A percentile compares a stretch with the other conserved stretches of the same genome.
phyloP scores from a whole-genome alignment of 345 rosid species.

The Pistacia integerrima region DNA sequence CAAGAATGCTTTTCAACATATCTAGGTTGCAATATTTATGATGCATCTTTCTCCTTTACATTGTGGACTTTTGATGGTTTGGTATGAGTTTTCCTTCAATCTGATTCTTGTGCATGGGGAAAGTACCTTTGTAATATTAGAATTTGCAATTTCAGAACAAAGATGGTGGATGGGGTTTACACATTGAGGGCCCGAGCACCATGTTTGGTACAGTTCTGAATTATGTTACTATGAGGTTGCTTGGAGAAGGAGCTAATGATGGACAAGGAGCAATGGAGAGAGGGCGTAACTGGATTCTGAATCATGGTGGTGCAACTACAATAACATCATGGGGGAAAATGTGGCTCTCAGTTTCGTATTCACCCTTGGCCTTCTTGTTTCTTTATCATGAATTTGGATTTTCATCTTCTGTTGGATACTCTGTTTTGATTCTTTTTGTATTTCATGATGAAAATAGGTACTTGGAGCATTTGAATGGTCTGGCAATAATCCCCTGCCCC shows the following conservation, averaged over 20 bases:
- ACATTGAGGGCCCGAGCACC: conserved; percentile 96
- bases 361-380: conserved; percentile 20
- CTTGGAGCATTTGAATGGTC: conserved; percentile 96
- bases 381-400: conserved; percentile 5
- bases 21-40: conserved; percentile 1
- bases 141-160: conserved; percentile 58
- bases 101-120: neutral
- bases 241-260: conserved; percentile 91
- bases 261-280: conserved; percentile 81
- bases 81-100: neutral
- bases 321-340: conserved; percentile 96
- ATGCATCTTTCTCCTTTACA: neutral
- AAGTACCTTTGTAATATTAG: neutral
- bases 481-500: conserved; percentile 97
- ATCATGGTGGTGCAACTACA: conserved; percentile 90
- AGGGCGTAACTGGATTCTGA: conserved; percentile 84
- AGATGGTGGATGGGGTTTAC: conserved; percentile 99
- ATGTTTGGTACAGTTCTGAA: conserved; percentile 94
- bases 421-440: conserved; percentile 21
- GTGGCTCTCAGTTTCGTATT: conserved; percentile 94
- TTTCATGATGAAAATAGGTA: conserved; percentile 53
- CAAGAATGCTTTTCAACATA: conserved; percentile 21
- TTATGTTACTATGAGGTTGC: conserved; percentile 87
- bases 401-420: conserved; percentile 9
- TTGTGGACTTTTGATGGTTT: neutral